Percentiles rank a stretch among this genome's conserved stretches.
phyloP scores from a whole-genome alignment of 371 early-diverging fungal genomes.

The Batkoa obscura region DNA sequence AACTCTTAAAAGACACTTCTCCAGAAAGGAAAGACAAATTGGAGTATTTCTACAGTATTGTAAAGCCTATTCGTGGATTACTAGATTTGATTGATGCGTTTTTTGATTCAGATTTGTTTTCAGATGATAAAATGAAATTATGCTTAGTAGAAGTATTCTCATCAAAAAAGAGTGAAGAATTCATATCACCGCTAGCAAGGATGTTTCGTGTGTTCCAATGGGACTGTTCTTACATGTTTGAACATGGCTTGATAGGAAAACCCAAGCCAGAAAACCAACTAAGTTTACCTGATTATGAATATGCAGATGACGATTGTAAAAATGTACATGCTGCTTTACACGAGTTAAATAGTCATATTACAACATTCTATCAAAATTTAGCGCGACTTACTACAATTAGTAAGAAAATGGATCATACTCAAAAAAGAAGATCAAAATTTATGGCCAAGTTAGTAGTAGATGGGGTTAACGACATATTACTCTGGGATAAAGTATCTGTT shows the following conservation, averaged over 20 bases:
- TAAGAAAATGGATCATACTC: background rate
- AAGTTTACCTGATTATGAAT: background rate
- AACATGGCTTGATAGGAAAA: background rate
- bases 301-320: background rate
- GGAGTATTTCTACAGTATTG: background rate
- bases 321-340: background rate
- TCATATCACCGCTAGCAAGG: background rate
- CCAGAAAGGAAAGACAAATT: background rate
- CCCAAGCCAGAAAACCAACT: conserved; percentile 10
- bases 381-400: background rate
- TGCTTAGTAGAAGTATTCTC: background rate
- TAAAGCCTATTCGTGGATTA: background rate
- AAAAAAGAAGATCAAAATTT: background rate
- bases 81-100: background rate
- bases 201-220: background rate
- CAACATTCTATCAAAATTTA: conserved; percentile 45
- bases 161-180: no score
- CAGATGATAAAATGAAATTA: background rate
- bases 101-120: background rate
- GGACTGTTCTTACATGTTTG: conserved; percentile 15
- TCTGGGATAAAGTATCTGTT: background rate
- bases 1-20: background rate
- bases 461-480: background rate
- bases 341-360: conserved; percentile 18
- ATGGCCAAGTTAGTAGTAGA: background rate